phyloP scores from a whole-genome alignment of 345 rosid species.

The Crucihimalaya himalaica region DNA sequence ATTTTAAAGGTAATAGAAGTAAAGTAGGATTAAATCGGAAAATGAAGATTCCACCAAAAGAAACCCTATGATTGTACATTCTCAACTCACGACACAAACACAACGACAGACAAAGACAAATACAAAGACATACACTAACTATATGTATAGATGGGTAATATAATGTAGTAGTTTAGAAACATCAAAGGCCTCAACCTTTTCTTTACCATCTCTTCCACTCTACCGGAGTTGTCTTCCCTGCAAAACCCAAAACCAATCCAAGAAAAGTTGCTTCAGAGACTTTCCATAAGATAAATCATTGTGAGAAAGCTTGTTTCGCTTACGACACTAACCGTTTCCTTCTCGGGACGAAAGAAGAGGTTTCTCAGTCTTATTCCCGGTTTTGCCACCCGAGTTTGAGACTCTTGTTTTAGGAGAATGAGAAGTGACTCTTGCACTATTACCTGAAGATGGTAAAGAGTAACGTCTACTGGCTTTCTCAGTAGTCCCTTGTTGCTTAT shows the following conservation, averaged over 20 bases:
- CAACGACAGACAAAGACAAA: not conserved
- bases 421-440: constrained; percentile 59
- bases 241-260: constrained; percentile 34
- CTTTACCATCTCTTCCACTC: constrained; percentile 72
- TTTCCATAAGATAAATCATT: not conserved
- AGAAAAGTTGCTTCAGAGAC: not conserved
- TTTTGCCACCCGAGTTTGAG: constrained; percentile 57
- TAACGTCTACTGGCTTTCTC: constrained; percentile 74
- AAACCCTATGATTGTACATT: constrained; percentile 33
- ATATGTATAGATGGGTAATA: constrained; percentile 35
- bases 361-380: constrained; percentile 57
- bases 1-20: not conserved
- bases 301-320: not conserved
- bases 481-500: constrained; percentile 47
- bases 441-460: constrained; percentile 74
- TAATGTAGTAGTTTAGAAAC: constrained; percentile 8
- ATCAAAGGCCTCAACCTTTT: not conserved
- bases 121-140: not conserved
- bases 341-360: constrained; percentile 50
- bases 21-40: constrained; percentile 10
- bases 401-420: constrained; percentile 76
- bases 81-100: constrained; percentile 5
- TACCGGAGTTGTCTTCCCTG: constrained; percentile 57
- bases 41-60: not conserved
- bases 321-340: constrained; percentile 57